These are phyloP conservation scores for Chlamydomonas incerta DNA, from an alignment of 139 green algal genomes.

Conservation along the genomic window DNA sequence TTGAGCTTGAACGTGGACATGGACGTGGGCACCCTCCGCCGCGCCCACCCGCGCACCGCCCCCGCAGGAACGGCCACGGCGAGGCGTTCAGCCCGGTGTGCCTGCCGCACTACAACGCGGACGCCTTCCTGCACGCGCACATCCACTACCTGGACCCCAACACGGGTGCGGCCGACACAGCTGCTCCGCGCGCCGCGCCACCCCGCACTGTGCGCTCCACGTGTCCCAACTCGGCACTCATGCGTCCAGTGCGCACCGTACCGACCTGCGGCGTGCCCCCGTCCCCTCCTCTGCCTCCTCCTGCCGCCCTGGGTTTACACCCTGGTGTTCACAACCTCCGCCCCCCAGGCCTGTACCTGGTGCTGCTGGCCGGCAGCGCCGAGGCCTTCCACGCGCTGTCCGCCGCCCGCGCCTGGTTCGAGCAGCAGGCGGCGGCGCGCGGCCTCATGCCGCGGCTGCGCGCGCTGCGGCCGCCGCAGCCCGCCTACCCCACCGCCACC, in stretches of 20 bases:
- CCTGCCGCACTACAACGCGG: slow-evolving; percentile 82
- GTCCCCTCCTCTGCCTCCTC: neutral
- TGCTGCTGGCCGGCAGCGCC: slow-evolving; percentile 65
- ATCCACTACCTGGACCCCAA: slow-evolving; percentile 70
- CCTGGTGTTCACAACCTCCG: neutral
- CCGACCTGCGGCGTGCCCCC: too few relatives aligned
- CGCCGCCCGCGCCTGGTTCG: slow-evolving; percentile 18
- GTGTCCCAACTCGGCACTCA: too few relatives aligned
- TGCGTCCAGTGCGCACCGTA: too few relatives aligned
- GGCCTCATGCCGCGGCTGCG: slow-evolving; percentile 49
- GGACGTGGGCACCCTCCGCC: neutral
- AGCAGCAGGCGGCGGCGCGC: slow-evolving; percentile 17
- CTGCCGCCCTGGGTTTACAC: neutral
- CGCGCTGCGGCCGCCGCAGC: slow-evolving; percentile 2
- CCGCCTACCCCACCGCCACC: neutral
- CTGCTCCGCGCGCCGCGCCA: too few relatives aligned
- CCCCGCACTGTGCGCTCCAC: too few relatives aligned
- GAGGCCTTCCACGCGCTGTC: slow-evolving; percentile 61
- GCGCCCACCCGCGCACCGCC: neutral
- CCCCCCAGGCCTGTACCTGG: slow-evolving; percentile 62
- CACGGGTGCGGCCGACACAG: slow-evolving; percentile 34
- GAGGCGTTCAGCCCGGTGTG: slow-evolving; percentile 87
- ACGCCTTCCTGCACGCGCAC: slow-evolving; percentile 88
- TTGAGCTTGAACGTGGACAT: too few relatives aligned
- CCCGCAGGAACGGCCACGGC: slow-evolving; percentile 34